These are phyloP conservation scores for Trichophyton mentagrophytes DNA, from an alignment of 2,329 filamentous ascomycete genomes.

Conservation along the genomic window DNA sequence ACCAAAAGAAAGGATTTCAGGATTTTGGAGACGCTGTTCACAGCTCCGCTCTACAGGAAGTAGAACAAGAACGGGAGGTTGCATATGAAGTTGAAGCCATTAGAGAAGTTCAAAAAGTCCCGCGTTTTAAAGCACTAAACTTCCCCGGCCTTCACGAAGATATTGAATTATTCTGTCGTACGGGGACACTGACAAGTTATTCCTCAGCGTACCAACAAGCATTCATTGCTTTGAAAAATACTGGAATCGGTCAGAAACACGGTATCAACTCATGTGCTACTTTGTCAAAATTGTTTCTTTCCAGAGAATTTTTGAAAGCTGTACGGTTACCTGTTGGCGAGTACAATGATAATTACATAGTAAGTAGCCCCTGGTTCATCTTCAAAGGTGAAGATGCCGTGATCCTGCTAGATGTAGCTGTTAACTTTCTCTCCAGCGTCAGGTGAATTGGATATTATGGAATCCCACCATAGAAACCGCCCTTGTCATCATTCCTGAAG, in stretches of 20 bases:
- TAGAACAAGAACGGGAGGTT: conserved; percentile 45
- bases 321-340: conserved; percentile 4
- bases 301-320: conserved; percentile 11
- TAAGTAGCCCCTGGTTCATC: neutral
- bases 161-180: conserved; percentile 36
- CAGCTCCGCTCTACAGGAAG: conserved; percentile 46
- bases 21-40: conserved; percentile 35
- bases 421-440: conserved; percentile 24
- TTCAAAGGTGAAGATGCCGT: neutral
- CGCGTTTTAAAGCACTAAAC: conserved; percentile 27
- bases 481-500: conserved; percentile 50
- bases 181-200: conserved; percentile 29
- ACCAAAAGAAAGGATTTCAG: conserved; percentile 26
- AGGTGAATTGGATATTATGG: conserved; percentile 52
- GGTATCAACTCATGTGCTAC: conserved; percentile 15
- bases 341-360: conserved; percentile 9
- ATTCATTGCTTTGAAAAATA: conserved; percentile 32
- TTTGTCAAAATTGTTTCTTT: conserved; percentile 9
- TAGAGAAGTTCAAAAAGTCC: conserved; percentile 41
- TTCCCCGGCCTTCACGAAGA: conserved; percentile 39
- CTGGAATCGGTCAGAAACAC: conserved; percentile 27
- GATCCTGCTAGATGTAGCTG: neutral
- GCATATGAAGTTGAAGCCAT: conserved; percentile 46
- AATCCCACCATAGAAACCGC: conserved; percentile 36
- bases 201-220: conserved; percentile 31